Base-by-base conservation (phyloP, 768 basidiomycete genomes). In the Imleria badia region DNA sequence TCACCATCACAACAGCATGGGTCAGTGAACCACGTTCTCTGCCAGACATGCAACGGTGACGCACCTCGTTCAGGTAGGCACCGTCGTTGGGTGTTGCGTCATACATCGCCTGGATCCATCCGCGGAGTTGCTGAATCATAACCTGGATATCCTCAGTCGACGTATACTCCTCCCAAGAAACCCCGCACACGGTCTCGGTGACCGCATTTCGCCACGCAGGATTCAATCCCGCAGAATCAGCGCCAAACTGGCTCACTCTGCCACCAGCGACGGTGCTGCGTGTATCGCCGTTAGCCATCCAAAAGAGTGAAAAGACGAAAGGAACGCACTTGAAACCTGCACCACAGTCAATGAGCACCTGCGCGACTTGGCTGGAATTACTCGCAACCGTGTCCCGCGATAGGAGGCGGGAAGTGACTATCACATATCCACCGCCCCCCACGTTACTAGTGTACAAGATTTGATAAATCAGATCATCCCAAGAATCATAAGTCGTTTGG, bases 41-140 rank as follows among this genome's bases (percentile, higher is more conserved):
- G 9, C 4, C 17, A 15, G 9, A 36, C 4, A 6, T 14, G 3
- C 22, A 20, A 31, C 19, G 22, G 2, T 15, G 9, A 30, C 52
- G 2, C 19, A 76, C 80, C 73, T 83, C 80, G 57, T 81, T 79
- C 42, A 79, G 70, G 60, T 82, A 81, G 4, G 78, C 70, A 11
- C 74, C 78, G 1, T 68, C 69, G 8, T 61, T 48, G 3, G 69
- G 69, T 2, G 67, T 60, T n/a, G 72, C 63, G 40, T 72, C 71
- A 10, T 61, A 55, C 39, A 67, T 48, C 5, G 5, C 29, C 30
- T 54, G 35, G 19, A 65, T 60, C 53, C 31, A 45, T 10, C 22
- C 41, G 5, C 45, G 42, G 1, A 65, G 12, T 8, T 64, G 60
- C 3, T 54, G 17, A 23, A 60, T 47, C 22, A 45, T 9, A 8